Evolutionary conservation across 2,329 filamentous ascomycete species (phyloP).

Genomic region (Rhexocercosporidium sp.): DNA sequence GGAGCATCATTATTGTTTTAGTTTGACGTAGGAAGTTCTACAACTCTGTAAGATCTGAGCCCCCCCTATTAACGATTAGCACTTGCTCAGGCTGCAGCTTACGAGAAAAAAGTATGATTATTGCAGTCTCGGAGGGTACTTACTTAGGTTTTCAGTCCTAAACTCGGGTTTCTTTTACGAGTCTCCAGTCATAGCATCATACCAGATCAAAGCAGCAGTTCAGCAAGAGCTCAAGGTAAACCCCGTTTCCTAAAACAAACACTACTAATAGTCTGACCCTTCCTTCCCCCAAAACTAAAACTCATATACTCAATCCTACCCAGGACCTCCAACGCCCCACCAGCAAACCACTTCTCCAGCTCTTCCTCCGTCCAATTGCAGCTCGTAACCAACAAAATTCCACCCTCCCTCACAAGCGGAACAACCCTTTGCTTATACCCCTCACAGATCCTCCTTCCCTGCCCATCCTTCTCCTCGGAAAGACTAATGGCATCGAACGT

Average conservation of each 20-base stretch:
- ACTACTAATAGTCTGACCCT: slow-evolving; percentile 88
- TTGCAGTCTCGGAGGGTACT: background rate
- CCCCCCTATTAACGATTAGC: no score
- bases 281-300: slow-evolving; percentile 87
- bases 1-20: no score
- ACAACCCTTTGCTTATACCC: slow-evolving; percentile 74
- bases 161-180: background rate
- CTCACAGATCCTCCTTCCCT: slow-evolving; percentile 70
- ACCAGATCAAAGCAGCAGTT: background rate
- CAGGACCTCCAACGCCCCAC: slow-evolving; percentile 52
- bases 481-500: slow-evolving; percentile 95
- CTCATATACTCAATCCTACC: slow-evolving; percentile 80
- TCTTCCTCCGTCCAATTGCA: slow-evolving; percentile 98
- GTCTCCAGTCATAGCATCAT: no score
- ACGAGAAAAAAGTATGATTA: no score
- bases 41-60: no score
- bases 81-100: no score
- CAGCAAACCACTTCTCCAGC: slow-evolving; percentile 78
- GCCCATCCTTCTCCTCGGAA: slow-evolving; percentile 58
- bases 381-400: slow-evolving; percentile 85
- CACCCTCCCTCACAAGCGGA: slow-evolving; percentile 70
- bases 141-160: background rate
- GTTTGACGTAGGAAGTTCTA: no score
- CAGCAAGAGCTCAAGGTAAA: background rate
- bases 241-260: slow-evolving; percentile 72